These are phyloP conservation scores for Adansonia madagascariensis DNA, from an alignment of 441 rosid species.

Conservation along the genomic window DNA sequence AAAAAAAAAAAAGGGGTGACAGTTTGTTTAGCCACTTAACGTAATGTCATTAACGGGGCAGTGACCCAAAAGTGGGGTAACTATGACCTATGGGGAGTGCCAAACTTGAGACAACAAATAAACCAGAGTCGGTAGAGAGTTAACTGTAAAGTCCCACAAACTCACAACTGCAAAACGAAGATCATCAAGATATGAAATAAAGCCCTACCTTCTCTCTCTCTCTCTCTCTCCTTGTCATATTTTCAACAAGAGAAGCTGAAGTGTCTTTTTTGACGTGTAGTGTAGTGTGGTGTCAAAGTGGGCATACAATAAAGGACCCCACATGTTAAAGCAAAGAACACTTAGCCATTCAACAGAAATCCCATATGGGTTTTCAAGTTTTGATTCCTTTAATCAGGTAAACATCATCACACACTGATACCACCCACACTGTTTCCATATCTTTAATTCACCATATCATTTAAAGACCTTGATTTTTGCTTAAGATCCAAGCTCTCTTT, in stretches of 20 bases:
- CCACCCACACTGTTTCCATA: slow-evolving; percentile 11
- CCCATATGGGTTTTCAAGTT: slow-evolving; percentile 19
- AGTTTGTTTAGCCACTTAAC: neutral
- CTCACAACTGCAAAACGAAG: slow-evolving; percentile 14
- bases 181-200: slow-evolving; percentile 10
- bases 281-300: slow-evolving; percentile 40
- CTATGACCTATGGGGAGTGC: neutral
- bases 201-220: slow-evolving; percentile 8
- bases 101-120: neutral
- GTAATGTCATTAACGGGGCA: neutral
- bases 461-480: slow-evolving; percentile 34
- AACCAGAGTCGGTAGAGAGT: slow-evolving; percentile 13
- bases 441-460: no score
- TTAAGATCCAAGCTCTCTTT: slow-evolving; percentile 45
- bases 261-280: slow-evolving; percentile 39
- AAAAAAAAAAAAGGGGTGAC: neutral
- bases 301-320: slow-evolving; percentile 37
- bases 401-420: neutral
- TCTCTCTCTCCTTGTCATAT: slow-evolving; percentile 5
- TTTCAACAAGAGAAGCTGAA: slow-evolving; percentile 24
- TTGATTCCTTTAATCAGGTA: slow-evolving; percentile 15
- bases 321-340: slow-evolving; percentile 30
- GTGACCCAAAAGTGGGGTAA: slow-evolving; percentile 4
- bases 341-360: slow-evolving; percentile 30
- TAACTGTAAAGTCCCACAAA: neutral